Conservation (phyloP, 495 filamentous ascomycete genomes). For the Aspergillus asperescens region DNA sequence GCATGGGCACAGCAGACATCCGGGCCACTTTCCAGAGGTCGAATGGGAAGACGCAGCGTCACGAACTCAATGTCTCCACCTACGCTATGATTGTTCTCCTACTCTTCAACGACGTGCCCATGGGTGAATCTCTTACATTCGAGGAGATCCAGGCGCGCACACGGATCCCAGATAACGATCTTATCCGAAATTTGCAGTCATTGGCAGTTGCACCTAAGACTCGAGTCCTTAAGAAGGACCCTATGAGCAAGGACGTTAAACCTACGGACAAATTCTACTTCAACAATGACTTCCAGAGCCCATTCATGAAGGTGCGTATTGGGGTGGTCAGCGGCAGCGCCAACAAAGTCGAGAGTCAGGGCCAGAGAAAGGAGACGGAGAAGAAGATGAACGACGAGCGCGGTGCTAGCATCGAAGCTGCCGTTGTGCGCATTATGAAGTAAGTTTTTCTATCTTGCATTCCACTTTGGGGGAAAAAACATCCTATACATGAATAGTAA, state of each 20-base stretch:
- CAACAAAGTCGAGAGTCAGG: constrained; percentile 79
- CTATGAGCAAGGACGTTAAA: constrained; percentile 76
- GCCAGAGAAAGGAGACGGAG: constrained; percentile 82
- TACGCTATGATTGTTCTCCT: constrained; percentile 87
- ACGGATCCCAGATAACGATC: constrained; percentile 71
- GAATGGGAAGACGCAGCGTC: constrained; percentile 64
- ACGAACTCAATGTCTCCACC: constrained; percentile 89
- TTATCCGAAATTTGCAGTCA: constrained; percentile 77
- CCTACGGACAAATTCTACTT: constrained; percentile 75
- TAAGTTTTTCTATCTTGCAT: constrained; percentile 39
- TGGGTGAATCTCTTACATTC: constrained; percentile 62
- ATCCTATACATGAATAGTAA: neutral
- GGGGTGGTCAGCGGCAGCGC: constrained; percentile 59
- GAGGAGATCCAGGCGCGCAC: constrained; percentile 82
- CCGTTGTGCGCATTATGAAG: constrained; percentile 96
- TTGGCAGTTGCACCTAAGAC: constrained; percentile 83
- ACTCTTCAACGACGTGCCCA: constrained; percentile 76
- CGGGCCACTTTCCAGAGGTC: constrained; percentile 72
- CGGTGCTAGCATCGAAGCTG: constrained; percentile 75
- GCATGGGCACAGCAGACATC: constrained; percentile 83
- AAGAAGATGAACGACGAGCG: constrained; percentile 79
- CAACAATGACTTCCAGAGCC: constrained; percentile 78
- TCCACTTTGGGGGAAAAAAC: too few relatives aligned
- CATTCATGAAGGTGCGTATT: constrained; percentile 80
- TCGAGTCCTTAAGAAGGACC: constrained; percentile 74